A percentile compares a stretch with the other conserved stretches of the same genome.
Evolutionary conservation across 306 rosid genomes (phyloP).

Genomic region (Pyrus communis): DNA sequence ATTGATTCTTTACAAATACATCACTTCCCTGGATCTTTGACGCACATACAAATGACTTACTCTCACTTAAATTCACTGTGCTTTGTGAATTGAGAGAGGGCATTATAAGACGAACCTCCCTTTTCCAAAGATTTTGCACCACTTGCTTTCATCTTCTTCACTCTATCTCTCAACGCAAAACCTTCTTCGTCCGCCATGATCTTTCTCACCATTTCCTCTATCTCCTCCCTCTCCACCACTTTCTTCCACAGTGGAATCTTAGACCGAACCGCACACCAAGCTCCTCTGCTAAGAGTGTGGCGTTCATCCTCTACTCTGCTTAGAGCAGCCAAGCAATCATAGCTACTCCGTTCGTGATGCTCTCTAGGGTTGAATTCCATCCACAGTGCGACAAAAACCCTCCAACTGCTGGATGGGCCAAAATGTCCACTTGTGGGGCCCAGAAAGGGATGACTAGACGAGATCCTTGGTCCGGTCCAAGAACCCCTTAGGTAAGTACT

Average conservation of each 20-base stretch:
- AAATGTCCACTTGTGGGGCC: slow-evolving; percentile 37
- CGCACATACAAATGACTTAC: too few relatives aligned
- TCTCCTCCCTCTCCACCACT: slow-evolving; percentile 24
- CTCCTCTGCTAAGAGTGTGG: slow-evolving; percentile 33
- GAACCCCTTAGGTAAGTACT: slow-evolving; percentile 51
- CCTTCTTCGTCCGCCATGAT: too few relatives aligned
- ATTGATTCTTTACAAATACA: too few relatives aligned
- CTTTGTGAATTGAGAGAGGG: slow-evolving; percentile 12
- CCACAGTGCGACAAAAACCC: slow-evolving; percentile 47
- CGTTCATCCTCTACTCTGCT: slow-evolving; percentile 50
- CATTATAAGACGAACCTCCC: slow-evolving; percentile 27
- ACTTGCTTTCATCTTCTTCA: too few relatives aligned
- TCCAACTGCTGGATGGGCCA: slow-evolving; percentile 28
- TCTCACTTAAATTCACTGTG: neutral
- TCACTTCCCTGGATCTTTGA: too few relatives aligned
- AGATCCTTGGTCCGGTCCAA: slow-evolving; percentile 4
- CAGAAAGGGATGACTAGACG: slow-evolving; percentile 26
- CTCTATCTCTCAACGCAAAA: too few relatives aligned
- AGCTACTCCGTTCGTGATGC: slow-evolving; percentile 29
- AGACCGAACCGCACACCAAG: slow-evolving; percentile 13
- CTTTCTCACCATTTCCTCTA: slow-evolving; percentile 3
- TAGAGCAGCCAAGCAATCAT: slow-evolving; percentile 49
- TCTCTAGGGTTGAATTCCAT: slow-evolving; percentile 39
- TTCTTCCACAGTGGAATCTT: neutral
- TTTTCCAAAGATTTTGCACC: slow-evolving; percentile 18